These are phyloP conservation scores for Fraxinus americana DNA, from an alignment of 257 asterid species.

Conservation along the genomic window DNA sequence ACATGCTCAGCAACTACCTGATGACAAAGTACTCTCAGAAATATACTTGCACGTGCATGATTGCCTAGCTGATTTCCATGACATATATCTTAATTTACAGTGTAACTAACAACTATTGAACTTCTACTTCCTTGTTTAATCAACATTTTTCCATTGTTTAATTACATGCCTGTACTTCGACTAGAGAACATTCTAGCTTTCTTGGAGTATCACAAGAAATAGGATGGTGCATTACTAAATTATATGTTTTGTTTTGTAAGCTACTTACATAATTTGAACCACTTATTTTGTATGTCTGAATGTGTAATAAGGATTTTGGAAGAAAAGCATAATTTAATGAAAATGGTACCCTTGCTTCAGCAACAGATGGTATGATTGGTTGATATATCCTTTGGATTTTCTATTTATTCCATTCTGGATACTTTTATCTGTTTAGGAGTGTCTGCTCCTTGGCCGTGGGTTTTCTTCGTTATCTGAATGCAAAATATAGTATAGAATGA, in stretches of 20 bases:
- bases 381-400: background rate
- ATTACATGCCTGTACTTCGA: background rate
- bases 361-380: background rate
- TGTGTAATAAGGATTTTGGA: background rate
- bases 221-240: background rate
- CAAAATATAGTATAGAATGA: background rate
- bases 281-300: background rate
- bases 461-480: background rate
- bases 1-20: constrained; percentile 81
- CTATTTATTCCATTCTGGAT: background rate
- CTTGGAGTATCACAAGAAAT: background rate
- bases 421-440: background rate
- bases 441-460: background rate
- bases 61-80: constrained; percentile 16
- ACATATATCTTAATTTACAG: constrained; percentile 14
- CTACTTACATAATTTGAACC: background rate
- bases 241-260: background rate
- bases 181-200: background rate
- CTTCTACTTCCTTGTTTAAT: constrained; percentile 8
- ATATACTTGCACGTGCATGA: constrained; percentile 32
- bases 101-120: constrained; percentile 16
- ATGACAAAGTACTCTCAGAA: constrained; percentile 71
- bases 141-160: background rate
- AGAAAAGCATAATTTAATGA: background rate
- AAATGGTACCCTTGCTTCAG: background rate